Evolutionary conservation across 176 grass and related monocot genomes (phyloP).

Genomic region (Saccharum officinarum): DNA sequence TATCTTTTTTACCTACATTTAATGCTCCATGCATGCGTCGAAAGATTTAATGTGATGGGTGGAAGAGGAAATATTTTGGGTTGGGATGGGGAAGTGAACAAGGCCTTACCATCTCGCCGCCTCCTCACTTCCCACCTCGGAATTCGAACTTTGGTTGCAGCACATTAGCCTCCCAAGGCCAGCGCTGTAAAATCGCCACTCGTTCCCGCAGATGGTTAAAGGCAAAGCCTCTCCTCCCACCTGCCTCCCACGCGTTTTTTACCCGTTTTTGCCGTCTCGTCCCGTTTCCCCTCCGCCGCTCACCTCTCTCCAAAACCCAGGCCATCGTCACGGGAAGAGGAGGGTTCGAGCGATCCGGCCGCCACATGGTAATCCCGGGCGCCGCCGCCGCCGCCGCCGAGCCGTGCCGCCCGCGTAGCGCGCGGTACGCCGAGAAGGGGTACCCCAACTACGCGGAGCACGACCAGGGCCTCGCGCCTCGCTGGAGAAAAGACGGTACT

Average conservation of each 20-base stretch:
- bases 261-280: conserved; percentile 13
- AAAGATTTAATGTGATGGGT: too few relatives aligned
- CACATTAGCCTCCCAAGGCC: not conserved
- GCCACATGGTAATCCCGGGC: not conserved
- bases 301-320: conserved; percentile 26
- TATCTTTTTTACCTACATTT: too few relatives aligned
- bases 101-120: too few relatives aligned
- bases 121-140: not conserved
- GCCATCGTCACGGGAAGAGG: not conserved
- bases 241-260: not conserved
- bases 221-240: not conserved
- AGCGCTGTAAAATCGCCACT: not conserved
- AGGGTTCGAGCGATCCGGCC: not conserved
- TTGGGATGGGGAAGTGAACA: too few relatives aligned
- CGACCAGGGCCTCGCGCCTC: not conserved
- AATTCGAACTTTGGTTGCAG: not conserved
- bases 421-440: conserved; percentile 23
- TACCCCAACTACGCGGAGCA: conserved; percentile 6
- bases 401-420: conserved; percentile 27
- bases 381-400: not conserved
- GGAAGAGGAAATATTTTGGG: too few relatives aligned
- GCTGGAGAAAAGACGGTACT: not conserved
- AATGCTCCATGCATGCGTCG: too few relatives aligned
- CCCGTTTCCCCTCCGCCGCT: not conserved
- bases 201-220: conserved; percentile 7